Conservation (phyloP, 306 rosid genomes). For the Dalbergia cochinchinensis region DNA sequence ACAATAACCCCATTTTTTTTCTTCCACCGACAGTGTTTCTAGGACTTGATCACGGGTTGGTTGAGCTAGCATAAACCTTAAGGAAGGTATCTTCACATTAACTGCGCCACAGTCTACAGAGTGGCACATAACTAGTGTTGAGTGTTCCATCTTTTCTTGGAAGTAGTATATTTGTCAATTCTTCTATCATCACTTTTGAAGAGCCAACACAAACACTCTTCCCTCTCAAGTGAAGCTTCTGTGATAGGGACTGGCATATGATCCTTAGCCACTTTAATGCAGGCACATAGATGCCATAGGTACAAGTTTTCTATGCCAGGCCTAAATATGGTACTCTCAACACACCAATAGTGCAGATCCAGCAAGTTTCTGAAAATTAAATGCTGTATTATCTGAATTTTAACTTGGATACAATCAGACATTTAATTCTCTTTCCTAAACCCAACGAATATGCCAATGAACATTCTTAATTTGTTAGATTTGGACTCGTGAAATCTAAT, state of each 20-base stretch:
- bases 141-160: slow-evolving; percentile 50
- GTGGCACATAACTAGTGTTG: slow-evolving; percentile 34
- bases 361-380: neutral
- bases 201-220: slow-evolving; percentile 50
- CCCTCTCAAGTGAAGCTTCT: slow-evolving; percentile 59
- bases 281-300: neutral
- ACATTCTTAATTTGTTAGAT: slow-evolving; percentile 5
- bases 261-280: slow-evolving; percentile 15
- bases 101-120: slow-evolving; percentile 29
- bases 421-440: too few species aligned
- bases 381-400: neutral
- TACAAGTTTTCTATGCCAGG: neutral
- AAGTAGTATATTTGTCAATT: slow-evolving; percentile 30
- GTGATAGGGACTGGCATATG: neutral
- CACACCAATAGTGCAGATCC: neutral
- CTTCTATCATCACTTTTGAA: slow-evolving; percentile 33
- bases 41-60: slow-evolving; percentile 37
- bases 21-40: slow-evolving; percentile 37
- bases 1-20: neutral
- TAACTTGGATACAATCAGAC: too few species aligned
- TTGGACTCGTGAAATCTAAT: neutral
- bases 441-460: too few species aligned
- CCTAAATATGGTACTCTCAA: neutral
- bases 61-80: slow-evolving; percentile 46
- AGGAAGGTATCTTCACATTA: slow-evolving; percentile 39